Evolutionary conservation across 768 basidiomycete genomes (phyloP).

Genomic region (Suillus cothurnatus): DNA sequence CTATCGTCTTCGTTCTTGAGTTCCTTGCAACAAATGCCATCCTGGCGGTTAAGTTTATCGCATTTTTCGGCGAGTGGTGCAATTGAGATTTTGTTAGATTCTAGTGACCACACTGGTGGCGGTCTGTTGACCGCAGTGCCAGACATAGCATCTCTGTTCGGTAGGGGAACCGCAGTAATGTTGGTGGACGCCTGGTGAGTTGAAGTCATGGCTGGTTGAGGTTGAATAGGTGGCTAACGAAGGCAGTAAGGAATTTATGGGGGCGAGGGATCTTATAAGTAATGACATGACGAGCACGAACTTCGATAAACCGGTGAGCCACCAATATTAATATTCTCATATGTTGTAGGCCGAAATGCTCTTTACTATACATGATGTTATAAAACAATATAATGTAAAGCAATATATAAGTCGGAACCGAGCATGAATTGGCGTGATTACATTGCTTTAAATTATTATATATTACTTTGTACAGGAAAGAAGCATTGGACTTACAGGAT

Average conservation of each 20-base stretch:
- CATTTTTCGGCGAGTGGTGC: slow-evolving; percentile 61
- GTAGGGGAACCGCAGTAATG: slow-evolving; percentile 22
- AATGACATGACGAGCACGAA: neutral
- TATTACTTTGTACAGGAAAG: too few relatives aligned
- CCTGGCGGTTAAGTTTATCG: slow-evolving; percentile 50
- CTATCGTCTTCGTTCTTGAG: slow-evolving; percentile 80
- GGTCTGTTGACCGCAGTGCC: slow-evolving; percentile 35
- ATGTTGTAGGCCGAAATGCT: too few relatives aligned
- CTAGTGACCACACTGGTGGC: slow-evolving; percentile 69
- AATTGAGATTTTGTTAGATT: slow-evolving; percentile 39
- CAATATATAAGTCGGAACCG: too few relatives aligned
- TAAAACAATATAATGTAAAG: too few relatives aligned
- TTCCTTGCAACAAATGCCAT: slow-evolving; percentile 87
- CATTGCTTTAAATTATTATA: too few relatives aligned
- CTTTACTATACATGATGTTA: too few relatives aligned
- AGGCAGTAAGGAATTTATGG: neutral
- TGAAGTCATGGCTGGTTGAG: neutral
- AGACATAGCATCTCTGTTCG: slow-evolving; percentile 13
- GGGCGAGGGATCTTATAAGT: neutral
- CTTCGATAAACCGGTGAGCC: too few relatives aligned
- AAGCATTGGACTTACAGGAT: too few relatives aligned
- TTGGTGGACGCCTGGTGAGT: neutral
- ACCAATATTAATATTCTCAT: too few relatives aligned
- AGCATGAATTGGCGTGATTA: too few relatives aligned
- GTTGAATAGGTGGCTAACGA: neutral